phyloP scores from a whole-genome alignment of 352 stramenopile species.

The Pythium apleroticum region DNA sequence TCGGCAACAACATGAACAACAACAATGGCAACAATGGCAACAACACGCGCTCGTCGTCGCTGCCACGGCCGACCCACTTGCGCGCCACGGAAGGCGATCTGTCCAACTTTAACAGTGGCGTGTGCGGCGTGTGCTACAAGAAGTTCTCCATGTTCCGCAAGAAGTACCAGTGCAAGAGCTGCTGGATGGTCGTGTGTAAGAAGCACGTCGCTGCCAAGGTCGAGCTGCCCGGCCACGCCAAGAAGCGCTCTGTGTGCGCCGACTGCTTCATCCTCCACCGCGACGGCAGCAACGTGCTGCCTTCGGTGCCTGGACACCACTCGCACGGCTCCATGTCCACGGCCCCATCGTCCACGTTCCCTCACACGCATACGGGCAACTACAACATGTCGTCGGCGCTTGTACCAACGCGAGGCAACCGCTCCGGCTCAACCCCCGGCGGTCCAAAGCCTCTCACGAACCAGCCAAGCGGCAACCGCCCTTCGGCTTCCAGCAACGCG shows the following conservation, averaged over 20 bases:
- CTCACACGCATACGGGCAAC: conserved; percentile 15
- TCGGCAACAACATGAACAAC: neutral
- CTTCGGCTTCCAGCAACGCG: conserved; percentile 17
- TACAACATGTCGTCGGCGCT: conserved; percentile 17
- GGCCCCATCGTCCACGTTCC: conserved; percentile 12
- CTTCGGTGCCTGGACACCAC: conserved; percentile 28
- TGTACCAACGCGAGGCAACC: conserved; percentile 19
- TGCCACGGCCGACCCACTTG: neutral
- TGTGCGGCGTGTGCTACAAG: conserved; percentile 84
- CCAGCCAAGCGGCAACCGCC: conserved; percentile 1
- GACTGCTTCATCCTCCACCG: conserved; percentile 75
- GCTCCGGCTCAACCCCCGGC: conserved; percentile 15
- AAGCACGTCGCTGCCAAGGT: conserved; percentile 81
- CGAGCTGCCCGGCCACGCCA: conserved; percentile 49
- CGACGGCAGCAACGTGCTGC: conserved; percentile 52
- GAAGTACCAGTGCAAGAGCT: conserved; percentile 87
- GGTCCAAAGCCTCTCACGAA: conserved; percentile 12
- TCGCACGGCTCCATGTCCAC: conserved; percentile 1
- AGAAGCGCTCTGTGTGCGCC: conserved; percentile 74
- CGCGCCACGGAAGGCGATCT: conserved; percentile 38
- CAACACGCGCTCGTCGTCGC: neutral
- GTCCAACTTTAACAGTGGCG: conserved; percentile 45
- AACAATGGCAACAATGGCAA: neutral
- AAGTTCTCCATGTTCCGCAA: conserved; percentile 87
- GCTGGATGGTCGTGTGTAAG: conserved; percentile 72